A percentile compares a stretch with the other conserved stretches of the same genome.
Conservation (phyloP, 176 grass and related monocot species). For the Thinopyrum elongatum region DNA sequence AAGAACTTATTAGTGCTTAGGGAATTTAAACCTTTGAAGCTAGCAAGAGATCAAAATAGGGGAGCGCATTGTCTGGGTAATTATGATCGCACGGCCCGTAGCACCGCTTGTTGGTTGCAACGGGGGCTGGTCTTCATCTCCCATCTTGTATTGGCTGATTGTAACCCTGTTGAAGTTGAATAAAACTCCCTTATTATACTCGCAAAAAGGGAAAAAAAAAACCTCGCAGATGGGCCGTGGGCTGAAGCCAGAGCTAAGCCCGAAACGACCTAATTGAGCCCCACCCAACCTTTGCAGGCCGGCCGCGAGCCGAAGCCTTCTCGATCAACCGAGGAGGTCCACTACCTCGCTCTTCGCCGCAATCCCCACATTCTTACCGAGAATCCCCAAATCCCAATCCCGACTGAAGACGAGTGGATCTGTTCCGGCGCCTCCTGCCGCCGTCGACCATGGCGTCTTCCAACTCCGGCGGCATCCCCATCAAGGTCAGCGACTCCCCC, state of each 20-base stretch:
- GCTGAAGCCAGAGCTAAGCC: background rate
- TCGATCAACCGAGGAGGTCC: background rate
- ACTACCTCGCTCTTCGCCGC: background rate
- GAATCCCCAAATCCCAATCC: background rate
- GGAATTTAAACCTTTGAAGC: too few relatives aligned
- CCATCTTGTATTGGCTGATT: too few relatives aligned
- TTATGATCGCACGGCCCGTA: too few relatives aligned
- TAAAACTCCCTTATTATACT: too few relatives aligned
- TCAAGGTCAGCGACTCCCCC: constrained; percentile 24
- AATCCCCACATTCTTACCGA: background rate
- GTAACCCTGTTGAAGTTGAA: too few relatives aligned
- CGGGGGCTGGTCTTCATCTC: too few relatives aligned
- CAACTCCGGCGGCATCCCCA: constrained; percentile 35
- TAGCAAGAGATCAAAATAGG: too few relatives aligned
- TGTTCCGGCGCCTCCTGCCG: background rate
- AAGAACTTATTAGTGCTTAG: too few relatives aligned
- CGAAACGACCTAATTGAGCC: background rate
- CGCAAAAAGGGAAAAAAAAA: too few relatives aligned
- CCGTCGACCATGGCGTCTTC: constrained; percentile 35
- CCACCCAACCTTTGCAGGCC: background rate
- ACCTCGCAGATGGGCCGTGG: too few relatives aligned
- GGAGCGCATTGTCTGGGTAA: too few relatives aligned
- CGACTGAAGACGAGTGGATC: constrained; percentile 20
- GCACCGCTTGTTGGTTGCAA: too few relatives aligned
- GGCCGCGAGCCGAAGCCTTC: background rate